Evolutionary conservation across 345 rosid genomes (phyloP).

Genomic region (Eucalyptus erythrocorys): DNA sequence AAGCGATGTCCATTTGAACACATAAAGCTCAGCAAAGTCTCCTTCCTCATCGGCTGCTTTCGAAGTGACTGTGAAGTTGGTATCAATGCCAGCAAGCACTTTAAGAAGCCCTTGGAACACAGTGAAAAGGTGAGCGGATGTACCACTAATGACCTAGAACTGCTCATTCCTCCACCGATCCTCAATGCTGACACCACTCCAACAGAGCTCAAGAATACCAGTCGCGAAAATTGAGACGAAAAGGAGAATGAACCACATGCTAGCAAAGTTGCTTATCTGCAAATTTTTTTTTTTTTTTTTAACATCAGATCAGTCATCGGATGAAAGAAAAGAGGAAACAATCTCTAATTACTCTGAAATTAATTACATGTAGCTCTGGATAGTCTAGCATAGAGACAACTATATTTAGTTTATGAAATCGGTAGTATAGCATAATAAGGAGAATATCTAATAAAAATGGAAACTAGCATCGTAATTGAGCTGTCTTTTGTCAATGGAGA

Average conservation of each 20-base stretch:
- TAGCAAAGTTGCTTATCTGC: conserved; percentile 96
- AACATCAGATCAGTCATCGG: not conserved
- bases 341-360: not conserved
- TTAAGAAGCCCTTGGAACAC: conserved; percentile 96
- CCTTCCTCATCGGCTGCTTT: conserved; percentile 95
- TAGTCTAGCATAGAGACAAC: not conserved
- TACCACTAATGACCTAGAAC: conserved; percentile 98
- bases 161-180: conserved; percentile 99
- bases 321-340: not conserved
- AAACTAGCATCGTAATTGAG: no score
- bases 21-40: conserved; percentile 86
- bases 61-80: conserved; percentile 97
- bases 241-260: conserved; percentile 97
- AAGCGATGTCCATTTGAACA: conserved; percentile 97
- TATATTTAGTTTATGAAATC: not conserved
- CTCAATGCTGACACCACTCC: conserved; percentile 92
- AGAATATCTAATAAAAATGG: not conserved
- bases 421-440: not conserved
- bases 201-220: conserved; percentile 86
- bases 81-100: conserved; percentile 94
- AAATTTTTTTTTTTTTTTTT: not conserved
- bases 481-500: no score
- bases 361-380: not conserved
- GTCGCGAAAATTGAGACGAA: conserved; percentile 76
- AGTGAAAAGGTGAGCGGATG: conserved; percentile 95